Evolutionary conservation across 208 protist genomes (phyloP).

Genomic region (Trypanosoma congolense): DNA sequence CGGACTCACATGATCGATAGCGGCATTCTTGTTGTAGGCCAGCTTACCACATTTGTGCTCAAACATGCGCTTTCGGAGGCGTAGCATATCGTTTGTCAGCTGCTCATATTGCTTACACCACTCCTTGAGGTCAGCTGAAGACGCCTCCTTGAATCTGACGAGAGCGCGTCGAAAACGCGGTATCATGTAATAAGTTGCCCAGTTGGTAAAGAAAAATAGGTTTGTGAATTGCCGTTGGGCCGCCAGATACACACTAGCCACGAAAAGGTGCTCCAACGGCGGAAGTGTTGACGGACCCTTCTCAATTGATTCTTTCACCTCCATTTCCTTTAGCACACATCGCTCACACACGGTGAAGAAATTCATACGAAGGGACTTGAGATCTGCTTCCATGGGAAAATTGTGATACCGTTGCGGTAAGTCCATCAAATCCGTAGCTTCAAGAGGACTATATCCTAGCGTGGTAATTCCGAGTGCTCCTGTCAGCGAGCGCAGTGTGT

Average conservation of each 20-base stretch:
- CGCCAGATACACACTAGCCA: slow-evolving; percentile 67
- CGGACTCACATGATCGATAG: slow-evolving; percentile 68
- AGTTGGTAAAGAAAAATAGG: slow-evolving; percentile 76
- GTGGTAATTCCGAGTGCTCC: slow-evolving; percentile 64
- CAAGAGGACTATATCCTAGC: slow-evolving; percentile 76
- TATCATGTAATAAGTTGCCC: slow-evolving; percentile 69
- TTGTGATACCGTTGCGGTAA: slow-evolving; percentile 88
- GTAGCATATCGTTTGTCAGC: slow-evolving; percentile 72
- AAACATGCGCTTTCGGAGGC: slow-evolving; percentile 82
- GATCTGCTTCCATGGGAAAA: slow-evolving; percentile 78
- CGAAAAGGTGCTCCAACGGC: slow-evolving; percentile 75
- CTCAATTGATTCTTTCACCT: slow-evolving; percentile 80
- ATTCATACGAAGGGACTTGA: slow-evolving; percentile 81
- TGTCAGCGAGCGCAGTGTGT: slow-evolving; percentile 68
- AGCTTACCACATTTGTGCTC: slow-evolving; percentile 78
- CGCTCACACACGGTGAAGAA: slow-evolving; percentile 83
- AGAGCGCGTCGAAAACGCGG: slow-evolving; percentile 68
- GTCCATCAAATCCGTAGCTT: slow-evolving; percentile 79
- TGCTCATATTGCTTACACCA: slow-evolving; percentile 87
- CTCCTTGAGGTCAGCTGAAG: slow-evolving; percentile 78
- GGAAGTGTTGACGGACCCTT: slow-evolving; percentile 72
- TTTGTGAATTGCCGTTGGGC: slow-evolving; percentile 85
- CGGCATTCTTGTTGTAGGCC: slow-evolving; percentile 46
- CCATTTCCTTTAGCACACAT: slow-evolving; percentile 82
- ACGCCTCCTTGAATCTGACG: slow-evolving; percentile 78